These are phyloP conservation scores for Suhomyces wounanorum DNA, from an alignment of 1,139 yeast species.

Conservation along the genomic window DNA sequence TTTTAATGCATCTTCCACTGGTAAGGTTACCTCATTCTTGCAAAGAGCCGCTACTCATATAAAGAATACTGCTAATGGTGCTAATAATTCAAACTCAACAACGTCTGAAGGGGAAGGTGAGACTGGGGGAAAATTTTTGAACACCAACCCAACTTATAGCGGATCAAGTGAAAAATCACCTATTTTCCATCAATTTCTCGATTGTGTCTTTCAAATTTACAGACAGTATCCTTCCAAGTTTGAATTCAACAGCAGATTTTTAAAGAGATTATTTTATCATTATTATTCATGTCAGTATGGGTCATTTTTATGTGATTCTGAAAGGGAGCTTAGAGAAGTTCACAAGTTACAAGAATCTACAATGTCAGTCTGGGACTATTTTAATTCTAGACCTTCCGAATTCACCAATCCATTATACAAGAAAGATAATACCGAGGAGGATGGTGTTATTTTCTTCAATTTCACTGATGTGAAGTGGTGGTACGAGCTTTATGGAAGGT, in stretches of 20 bases:
- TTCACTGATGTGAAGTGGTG: slow-evolving; percentile 77
- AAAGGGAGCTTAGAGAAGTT: slow-evolving; percentile 50
- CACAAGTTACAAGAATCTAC: slow-evolving; percentile 51
- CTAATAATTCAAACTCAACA: slow-evolving; percentile 16
- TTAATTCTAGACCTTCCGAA: slow-evolving; percentile 72
- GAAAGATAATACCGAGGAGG: slow-evolving; percentile 40
- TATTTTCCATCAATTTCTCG: slow-evolving; percentile 89
- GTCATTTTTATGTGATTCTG: slow-evolving; percentile 76
- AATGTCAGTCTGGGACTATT: slow-evolving; percentile 91
- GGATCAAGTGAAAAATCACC: slow-evolving; percentile 69
- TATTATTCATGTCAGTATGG: slow-evolving; percentile 95
- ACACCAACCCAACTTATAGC: slow-evolving; percentile 29
- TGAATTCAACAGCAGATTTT: slow-evolving; percentile 86
- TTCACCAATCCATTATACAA: slow-evolving; percentile 58
- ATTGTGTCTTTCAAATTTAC: slow-evolving; percentile 78
- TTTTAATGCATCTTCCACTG: slow-evolving; percentile 1
- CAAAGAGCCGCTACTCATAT: slow-evolving; percentile 48
- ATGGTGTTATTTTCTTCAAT: slow-evolving; percentile 64
- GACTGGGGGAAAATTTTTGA: slow-evolving; percentile 15
- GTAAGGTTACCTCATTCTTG: slow-evolving; percentile 31
- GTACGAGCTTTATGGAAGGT: slow-evolving; percentile 78
- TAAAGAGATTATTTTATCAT: slow-evolving; percentile 83
- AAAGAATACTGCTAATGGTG: slow-evolving; percentile 40
- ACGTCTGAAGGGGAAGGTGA: slow-evolving; percentile 8
- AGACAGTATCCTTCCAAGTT: slow-evolving; percentile 72